These are phyloP conservation scores for Aspergillus phoenicis DNA, from an alignment of 2,329 filamentous ascomycete species.

Conservation along the genomic window DNA sequence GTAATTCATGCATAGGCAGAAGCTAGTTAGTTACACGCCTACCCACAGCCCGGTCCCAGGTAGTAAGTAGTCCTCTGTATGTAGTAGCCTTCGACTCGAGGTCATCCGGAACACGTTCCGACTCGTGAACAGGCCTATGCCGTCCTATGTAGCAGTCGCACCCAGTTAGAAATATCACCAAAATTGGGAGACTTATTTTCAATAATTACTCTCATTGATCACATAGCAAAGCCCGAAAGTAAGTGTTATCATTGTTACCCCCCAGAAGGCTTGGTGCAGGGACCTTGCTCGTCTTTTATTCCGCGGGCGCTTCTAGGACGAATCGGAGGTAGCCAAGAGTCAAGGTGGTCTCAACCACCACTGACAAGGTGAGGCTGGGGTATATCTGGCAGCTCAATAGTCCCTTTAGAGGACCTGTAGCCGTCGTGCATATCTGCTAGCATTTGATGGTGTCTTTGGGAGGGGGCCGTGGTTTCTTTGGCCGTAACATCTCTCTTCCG, in stretches of 20 bases:
- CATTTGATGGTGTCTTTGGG: no score
- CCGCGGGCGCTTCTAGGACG: not conserved
- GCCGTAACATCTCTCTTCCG: not conserved
- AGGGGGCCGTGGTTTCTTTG: not conserved
- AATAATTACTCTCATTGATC: no score
- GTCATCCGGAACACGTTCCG: no score
- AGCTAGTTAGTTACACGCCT: not conserved
- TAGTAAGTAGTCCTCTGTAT: no score
- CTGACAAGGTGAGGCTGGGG: not conserved
- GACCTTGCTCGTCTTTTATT: not conserved
- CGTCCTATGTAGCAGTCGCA: no score
- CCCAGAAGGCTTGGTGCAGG: not conserved
- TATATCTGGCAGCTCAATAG: not conserved
- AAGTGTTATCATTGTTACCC: no score
- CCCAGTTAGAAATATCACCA: no score
- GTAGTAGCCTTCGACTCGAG: no score
- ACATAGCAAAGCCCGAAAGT: no score
- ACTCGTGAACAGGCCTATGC: no score
- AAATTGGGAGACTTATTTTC: no score
- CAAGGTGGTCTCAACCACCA: not conserved
- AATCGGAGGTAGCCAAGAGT: not conserved
- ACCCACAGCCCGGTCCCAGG: not conserved
- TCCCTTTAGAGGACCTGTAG: not conserved
- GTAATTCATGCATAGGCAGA: no score
- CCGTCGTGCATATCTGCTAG: not conserved